Conservation (phyloP, 805 yeast species). For the Candida lessepsii region DNA sequence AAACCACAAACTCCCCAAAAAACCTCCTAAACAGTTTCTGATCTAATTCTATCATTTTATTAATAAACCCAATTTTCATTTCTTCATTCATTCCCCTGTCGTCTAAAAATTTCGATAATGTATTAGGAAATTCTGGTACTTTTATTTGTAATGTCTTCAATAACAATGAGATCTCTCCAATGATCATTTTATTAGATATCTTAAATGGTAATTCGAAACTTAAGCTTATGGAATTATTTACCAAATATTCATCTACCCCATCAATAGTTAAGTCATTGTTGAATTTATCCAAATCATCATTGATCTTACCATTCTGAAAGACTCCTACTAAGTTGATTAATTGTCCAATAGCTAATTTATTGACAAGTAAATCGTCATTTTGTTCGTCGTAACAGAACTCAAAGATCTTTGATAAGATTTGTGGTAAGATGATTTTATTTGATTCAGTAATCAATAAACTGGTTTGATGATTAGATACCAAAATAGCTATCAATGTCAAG, state of each 20-base stretch:
- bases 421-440: slow-evolving; percentile 60
- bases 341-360: slow-evolving; percentile 68
- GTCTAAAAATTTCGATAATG: slow-evolving; percentile 55
- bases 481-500: slow-evolving; percentile 63
- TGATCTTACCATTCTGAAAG: slow-evolving; percentile 68
- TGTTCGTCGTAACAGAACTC: slow-evolving; percentile 60
- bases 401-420: slow-evolving; percentile 60
- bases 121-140: slow-evolving; percentile 44
- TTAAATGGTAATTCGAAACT: slow-evolving; percentile 81
- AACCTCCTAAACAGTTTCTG: slow-evolving; percentile 70
- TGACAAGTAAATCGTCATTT: slow-evolving; percentile 34
- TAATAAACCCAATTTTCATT: slow-evolving; percentile 59
- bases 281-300: slow-evolving; percentile 59
- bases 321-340: slow-evolving; percentile 60
- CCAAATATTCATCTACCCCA: slow-evolving; percentile 68
- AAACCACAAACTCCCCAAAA: slow-evolving; percentile 45
- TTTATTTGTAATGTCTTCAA: slow-evolving; percentile 57
- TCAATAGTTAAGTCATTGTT: slow-evolving; percentile 52
- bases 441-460: slow-evolving; percentile 71
- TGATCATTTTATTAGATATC: slow-evolving; percentile 59
- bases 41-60: slow-evolving; percentile 53
- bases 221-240: slow-evolving; percentile 64
- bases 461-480: slow-evolving; percentile 75
- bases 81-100: slow-evolving; percentile 56
- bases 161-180: slow-evolving; percentile 70